A percentile compares a stretch with the other conserved stretches of the same genome.
These are phyloP conservation scores for Prunus yedoensis DNA, from an alignment of 331 rosid species.

Conservation along the genomic window DNA sequence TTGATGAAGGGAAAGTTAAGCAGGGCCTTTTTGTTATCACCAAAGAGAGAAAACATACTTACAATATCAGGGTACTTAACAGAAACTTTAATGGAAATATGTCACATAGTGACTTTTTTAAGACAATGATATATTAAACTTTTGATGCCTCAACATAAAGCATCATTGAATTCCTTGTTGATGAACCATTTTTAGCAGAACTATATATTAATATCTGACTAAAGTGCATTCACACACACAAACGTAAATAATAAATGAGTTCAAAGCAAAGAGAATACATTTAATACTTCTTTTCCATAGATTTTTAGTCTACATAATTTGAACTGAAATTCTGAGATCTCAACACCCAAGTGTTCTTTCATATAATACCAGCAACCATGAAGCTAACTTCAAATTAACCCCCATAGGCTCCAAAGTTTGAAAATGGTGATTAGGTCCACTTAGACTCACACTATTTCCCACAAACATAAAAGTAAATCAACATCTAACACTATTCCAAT, in stretches of 20 bases:
- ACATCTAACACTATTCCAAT: not conserved
- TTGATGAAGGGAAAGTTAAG: not conserved
- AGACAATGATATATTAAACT: not conserved
- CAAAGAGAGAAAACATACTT: not conserved
- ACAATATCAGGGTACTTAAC: not conserved
- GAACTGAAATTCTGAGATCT: not conserved
- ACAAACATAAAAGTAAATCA: not conserved
- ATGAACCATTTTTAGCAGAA: not conserved
- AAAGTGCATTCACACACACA: not conserved
- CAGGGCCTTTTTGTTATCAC: not conserved
- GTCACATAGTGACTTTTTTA: not conserved
- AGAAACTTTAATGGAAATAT: not conserved
- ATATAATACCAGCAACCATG: not conserved
- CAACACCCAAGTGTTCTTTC: not conserved
- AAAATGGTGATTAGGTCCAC: not conserved
- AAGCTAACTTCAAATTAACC: not conserved
- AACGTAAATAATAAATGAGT: not conserved
- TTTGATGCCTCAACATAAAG: not conserved
- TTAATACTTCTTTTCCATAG: no score
- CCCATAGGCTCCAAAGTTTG: not conserved
- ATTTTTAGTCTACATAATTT: not conserved
- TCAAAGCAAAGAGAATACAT: not conserved
- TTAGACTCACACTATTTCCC: not conserved
- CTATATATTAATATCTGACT: not conserved
- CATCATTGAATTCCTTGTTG: not conserved